Base-by-base conservation (phyloP, 495 filamentous ascomycete genomes). In the Penicillium samsonianum region DNA sequence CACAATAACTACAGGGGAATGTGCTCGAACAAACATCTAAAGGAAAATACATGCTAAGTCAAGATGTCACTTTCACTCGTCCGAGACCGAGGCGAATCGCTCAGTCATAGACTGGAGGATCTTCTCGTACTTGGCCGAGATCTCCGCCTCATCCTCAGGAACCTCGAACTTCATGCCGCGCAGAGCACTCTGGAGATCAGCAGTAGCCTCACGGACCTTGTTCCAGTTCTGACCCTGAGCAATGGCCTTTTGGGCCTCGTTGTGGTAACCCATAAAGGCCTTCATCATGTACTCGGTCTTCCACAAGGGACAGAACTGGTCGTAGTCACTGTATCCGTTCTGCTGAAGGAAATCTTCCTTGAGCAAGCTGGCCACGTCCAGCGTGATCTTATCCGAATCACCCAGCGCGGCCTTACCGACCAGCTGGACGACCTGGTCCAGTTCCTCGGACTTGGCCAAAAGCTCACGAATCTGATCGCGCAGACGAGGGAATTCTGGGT, bases 271-370 rank as follows among this genome's bases (percentile, higher is more conserved):
- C 85, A 98, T 91, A 84, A 99, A 96, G 45, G 87, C 85, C 82
- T 94, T 96, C 94, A 99, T 99, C 94, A 99, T 97, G 84, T 95
- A 99, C 68, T 93, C 87, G 4, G 94, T 99, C 85, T 99, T 99
- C 93, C 93, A 99, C 68, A 99, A 80, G 33, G 94, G 94, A 70
- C 94, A 99, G 84, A 94, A 98, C 78, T 96, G 91, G 72, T 99
- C 95, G 72, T 98, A 97, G 71, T 96, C 90, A 70, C 89, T 93
- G 82, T 99, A 99, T 35, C 94, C 94, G 77, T 99, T 99, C 72
- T 99, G 94, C 77, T 99, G 94, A 58, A 99, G 72, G 81, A 99
- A 99, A 73, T 99, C 94, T 63, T 99, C 94, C 84, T 99, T 99
- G 68, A 99, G 77, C 58, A 99, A 77, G 22, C 84, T 85, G 23